Base-by-base conservation (phyloP, 345 rosid species). In the Melaleuca alternifolia region DNA sequence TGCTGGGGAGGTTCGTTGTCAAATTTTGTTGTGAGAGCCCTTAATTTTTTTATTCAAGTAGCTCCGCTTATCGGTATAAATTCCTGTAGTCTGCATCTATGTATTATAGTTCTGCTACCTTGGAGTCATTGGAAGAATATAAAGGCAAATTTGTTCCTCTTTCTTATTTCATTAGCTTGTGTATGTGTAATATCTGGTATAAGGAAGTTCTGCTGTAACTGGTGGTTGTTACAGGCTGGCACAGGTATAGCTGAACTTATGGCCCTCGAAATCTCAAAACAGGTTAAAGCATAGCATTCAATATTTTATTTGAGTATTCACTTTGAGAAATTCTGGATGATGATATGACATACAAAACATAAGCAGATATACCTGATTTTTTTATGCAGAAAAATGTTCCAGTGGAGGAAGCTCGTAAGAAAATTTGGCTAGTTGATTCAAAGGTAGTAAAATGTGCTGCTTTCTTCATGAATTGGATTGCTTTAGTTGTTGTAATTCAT, bases 211-310 rank as follows among this genome's bases (percentile, higher is more conserved):
- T 23, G 24, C 30, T 50, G 71, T 65, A 37, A 83, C 54, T 61
- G 54, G 12, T 11, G 77, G 33, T 41, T 44, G 41, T 90, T 89
- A 86, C 92, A 97, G 99, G 99, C 99, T 90, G 99, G 99, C 90
- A 97, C 99, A 21, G 99, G 99, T 87, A 97, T 97, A 86, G 99
- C 98, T 24, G 96, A 96, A 87, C 95, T 96, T 85, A 95, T 97
- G 85, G 99, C 99, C 87, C 97, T 93, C 84, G 96, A 97, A 93
- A 94, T 95, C 30, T 95, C 98, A 85, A 97, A 95, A 90, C 95
- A 93, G 96, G 98, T 97, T 83, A 18, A 54, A 84, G 83, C 53
- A 86, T 85, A 59, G 84, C 87, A 18, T 46, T 85, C 71, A 9
- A 84, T 84, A 41, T 56, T 56, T 51, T 83, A 84, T 59, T 46